Percentiles rank a stretch among this genome's conserved stretches.
phyloP scores from a whole-genome alignment of 495 filamentous ascomycete species.

The Amniculicola lignicola region DNA sequence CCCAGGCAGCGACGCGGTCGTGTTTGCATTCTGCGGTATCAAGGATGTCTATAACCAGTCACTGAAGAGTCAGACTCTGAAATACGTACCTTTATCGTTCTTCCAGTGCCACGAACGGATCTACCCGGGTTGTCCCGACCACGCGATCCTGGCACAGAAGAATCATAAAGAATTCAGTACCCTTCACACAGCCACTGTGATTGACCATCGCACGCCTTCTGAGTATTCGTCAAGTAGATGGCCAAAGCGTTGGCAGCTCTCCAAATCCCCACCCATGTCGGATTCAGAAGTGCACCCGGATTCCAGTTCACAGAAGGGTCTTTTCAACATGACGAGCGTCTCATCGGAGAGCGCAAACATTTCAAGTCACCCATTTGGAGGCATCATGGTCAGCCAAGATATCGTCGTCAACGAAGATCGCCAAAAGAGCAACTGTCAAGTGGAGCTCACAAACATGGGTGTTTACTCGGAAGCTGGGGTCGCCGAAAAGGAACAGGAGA shows the following conservation, averaged over 20 bases:
- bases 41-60: slow-evolving; percentile 48
- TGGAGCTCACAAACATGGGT: slow-evolving; percentile 33
- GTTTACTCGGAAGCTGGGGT: slow-evolving; percentile 24
- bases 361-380: slow-evolving; percentile 33
- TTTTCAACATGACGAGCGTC: slow-evolving; percentile 1
- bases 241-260: slow-evolving; percentile 11
- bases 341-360: slow-evolving; percentile 46
- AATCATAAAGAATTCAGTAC: slow-evolving; percentile 49
- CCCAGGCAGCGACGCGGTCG: slow-evolving; percentile 34
- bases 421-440: slow-evolving; percentile 10
- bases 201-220: slow-evolving; percentile 6
- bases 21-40: slow-evolving; percentile 57
- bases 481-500: slow-evolving; percentile 36
- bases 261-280: background rate
- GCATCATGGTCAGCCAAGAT: slow-evolving; percentile 47
- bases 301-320: slow-evolving; percentile 49
- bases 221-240: background rate
- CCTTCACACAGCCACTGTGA: slow-evolving; percentile 36
- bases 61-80: slow-evolving; percentile 42
- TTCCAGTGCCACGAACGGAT: slow-evolving; percentile 58
- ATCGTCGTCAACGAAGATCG: slow-evolving; percentile 37
- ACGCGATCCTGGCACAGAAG: slow-evolving; percentile 51
- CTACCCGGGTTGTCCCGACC: slow-evolving; percentile 50
- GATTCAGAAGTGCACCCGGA: slow-evolving; percentile 37
- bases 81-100: slow-evolving; percentile 52